These are phyloP conservation scores for Serendipita sp. DNA, from an alignment of 768 basidiomycete genomes.

Conservation along the genomic window DNA sequence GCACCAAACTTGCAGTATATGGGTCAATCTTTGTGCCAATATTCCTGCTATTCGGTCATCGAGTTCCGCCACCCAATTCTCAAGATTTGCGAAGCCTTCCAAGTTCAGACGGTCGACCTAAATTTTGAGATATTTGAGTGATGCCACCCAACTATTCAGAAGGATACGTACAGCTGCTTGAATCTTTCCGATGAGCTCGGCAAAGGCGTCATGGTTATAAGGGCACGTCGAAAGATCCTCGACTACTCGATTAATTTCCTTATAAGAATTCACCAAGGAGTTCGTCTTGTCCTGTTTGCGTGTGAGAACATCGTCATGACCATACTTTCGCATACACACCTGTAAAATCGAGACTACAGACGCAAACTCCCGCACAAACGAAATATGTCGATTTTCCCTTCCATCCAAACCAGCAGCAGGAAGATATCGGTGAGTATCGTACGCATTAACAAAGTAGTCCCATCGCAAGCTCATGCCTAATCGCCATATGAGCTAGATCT, in stretches of 20 bases:
- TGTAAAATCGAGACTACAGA: slow-evolving; percentile 84
- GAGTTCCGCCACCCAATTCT: slow-evolving; percentile 77
- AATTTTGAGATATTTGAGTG: background rate
- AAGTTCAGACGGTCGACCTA: slow-evolving; percentile 89
- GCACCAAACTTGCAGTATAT: slow-evolving; percentile 79
- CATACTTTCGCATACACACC: slow-evolving; percentile 23
- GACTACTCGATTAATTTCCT: slow-evolving; percentile 67
- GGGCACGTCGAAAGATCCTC: slow-evolving; percentile 80
- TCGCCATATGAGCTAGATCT: background rate
- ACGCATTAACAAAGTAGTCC: slow-evolving; percentile 94
- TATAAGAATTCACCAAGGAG: slow-evolving; percentile 78
- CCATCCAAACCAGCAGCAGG: slow-evolving; percentile 45
- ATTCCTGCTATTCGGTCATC: slow-evolving; percentile 70
- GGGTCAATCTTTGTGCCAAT: slow-evolving; percentile 53
- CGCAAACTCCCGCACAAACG: slow-evolving; percentile 91
- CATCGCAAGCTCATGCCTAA: slow-evolving; percentile 88
- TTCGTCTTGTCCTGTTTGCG: slow-evolving; percentile 74
- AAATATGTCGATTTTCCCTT: slow-evolving; percentile 74
- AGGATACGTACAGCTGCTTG: slow-evolving; percentile 57
- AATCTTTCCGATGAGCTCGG: slow-evolving; percentile 56
- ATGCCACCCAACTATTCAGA: background rate
- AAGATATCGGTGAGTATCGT: slow-evolving; percentile 65
- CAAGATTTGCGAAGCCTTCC: slow-evolving; percentile 89
- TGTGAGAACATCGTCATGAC: slow-evolving; percentile 5
- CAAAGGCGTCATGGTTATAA: slow-evolving; percentile 71